Percentiles rank a stretch among this genome's conserved stretches.
phyloP scores from a whole-genome alignment of 495 filamentous ascomycete species.

The Podospora pseudocomata region DNA sequence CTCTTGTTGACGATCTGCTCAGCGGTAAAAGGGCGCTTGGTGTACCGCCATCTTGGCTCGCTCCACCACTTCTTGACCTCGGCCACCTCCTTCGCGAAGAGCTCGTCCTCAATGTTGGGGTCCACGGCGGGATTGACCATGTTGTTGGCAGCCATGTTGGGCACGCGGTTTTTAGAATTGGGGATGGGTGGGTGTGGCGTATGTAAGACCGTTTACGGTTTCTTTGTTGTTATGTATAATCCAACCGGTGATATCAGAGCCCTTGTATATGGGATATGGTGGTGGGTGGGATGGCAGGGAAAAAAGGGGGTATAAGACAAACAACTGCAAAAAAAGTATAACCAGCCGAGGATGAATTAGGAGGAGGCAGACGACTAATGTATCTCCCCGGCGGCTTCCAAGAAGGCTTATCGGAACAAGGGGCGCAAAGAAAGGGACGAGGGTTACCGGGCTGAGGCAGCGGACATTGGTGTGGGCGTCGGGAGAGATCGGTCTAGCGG shows the following conservation, averaged over 20 bases:
- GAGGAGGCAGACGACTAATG: constrained; percentile 3
- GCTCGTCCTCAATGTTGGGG: constrained; percentile 71
- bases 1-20: constrained; percentile 96
- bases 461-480: constrained; percentile 15
- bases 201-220: not conserved
- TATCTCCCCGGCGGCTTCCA: not conserved
- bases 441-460: not conserved
- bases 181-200: not conserved
- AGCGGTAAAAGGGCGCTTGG: constrained; percentile 87
- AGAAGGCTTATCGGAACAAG: constrained; percentile 8
- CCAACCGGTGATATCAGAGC: not conserved
- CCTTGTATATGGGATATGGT: constrained; percentile 6
- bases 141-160: constrained; percentile 53
- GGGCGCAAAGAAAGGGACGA: constrained; percentile 11
- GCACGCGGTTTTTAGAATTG: constrained; percentile 11
- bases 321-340: constrained; percentile 12
- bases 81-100: constrained; percentile 75
- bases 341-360: constrained; percentile 18
- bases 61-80: constrained; percentile 93
- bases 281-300: not conserved
- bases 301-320: not conserved
- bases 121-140: constrained; percentile 51
- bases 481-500: constrained; percentile 36
- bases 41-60: constrained; percentile 86
- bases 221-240: not conserved